Conservation (phyloP, 305 asterid species). For the Fraxinus albicans region DNA sequence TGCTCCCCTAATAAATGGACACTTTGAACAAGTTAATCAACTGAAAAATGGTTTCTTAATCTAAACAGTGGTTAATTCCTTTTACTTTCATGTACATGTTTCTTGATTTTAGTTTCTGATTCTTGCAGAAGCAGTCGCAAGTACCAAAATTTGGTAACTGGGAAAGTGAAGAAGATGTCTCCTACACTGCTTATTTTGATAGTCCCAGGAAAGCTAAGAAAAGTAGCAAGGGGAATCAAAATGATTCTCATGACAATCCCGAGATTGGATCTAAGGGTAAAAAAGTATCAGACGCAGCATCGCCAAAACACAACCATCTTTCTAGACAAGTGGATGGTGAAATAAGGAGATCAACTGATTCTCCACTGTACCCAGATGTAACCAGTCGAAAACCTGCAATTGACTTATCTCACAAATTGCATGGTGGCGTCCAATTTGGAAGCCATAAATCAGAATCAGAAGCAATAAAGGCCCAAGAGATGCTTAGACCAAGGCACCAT, state of each 20-base stretch:
- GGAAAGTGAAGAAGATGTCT: conserved; percentile 62
- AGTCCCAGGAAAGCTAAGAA: conserved; percentile 52
- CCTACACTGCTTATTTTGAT: conserved; percentile 56
- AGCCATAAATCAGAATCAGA: conserved; percentile 39
- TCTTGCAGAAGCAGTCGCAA: conserved; percentile 40
- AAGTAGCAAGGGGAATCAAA: conserved; percentile 37
- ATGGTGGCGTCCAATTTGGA: conserved; percentile 26
- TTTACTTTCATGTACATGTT: neutral
- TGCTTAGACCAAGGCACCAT: conserved; percentile 41
- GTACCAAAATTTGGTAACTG: conserved; percentile 68
- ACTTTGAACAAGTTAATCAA: neutral
- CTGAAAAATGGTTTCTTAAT: neutral
- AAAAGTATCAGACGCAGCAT: conserved; percentile 33
- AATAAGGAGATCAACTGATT: conserved; percentile 34
- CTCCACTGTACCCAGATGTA: conserved; percentile 36
- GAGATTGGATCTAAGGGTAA: conserved; percentile 31
- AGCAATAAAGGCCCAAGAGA: conserved; percentile 37
- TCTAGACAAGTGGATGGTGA: conserved; percentile 43
- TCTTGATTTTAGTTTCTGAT: conserved; percentile 7
- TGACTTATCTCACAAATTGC: conserved; percentile 31
- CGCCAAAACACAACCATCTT: conserved; percentile 29
- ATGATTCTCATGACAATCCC: conserved; percentile 32
- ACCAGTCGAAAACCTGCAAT: conserved; percentile 29
- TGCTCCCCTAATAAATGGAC: neutral
- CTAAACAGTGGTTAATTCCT: neutral